These are phyloP conservation scores for Geum urbanum DNA, from an alignment of 306 rosid species.

Conservation along the genomic window DNA sequence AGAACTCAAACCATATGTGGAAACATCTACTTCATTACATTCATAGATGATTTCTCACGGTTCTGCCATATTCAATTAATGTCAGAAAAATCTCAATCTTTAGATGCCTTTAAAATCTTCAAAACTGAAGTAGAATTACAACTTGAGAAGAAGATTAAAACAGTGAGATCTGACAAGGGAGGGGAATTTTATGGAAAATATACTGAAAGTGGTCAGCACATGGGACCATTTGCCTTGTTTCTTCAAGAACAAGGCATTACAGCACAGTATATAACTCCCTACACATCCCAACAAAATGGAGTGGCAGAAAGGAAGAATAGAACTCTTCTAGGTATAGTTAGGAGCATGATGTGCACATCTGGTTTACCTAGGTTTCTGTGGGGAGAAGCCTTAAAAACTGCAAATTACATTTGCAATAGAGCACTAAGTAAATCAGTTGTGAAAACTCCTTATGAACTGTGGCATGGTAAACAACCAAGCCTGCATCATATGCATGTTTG, in stretches of 20 bases:
- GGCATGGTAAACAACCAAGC: too few relatives aligned
- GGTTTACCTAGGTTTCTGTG: neutral
- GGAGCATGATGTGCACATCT: neutral
- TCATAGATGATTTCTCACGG: neutral
- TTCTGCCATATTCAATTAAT: neutral
- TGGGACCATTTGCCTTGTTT: neutral
- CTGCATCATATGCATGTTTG: neutral
- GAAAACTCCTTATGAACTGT: too few relatives aligned
- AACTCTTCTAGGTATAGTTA: too few relatives aligned
- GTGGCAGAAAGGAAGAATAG: neutral
- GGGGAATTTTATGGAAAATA: too few relatives aligned
- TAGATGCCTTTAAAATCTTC: neutral
- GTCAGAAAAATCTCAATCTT: neutral
- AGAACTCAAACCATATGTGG: neutral
- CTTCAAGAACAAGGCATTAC: neutral
- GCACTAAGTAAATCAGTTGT: too few relatives aligned
- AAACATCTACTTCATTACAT: neutral
- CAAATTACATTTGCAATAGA: too few relatives aligned
- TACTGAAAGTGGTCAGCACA: neutral
- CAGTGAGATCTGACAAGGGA: too few relatives aligned
- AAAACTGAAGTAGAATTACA: slow-evolving; percentile 14
- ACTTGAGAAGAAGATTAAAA: neutral
- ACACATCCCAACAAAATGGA: neutral
- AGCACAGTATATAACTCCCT: neutral
- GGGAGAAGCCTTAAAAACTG: neutral